Evolutionary conservation across 1,284 basidiomycete genomes (phyloP).

Genomic region (Paramarasmius palmivorus): DNA sequence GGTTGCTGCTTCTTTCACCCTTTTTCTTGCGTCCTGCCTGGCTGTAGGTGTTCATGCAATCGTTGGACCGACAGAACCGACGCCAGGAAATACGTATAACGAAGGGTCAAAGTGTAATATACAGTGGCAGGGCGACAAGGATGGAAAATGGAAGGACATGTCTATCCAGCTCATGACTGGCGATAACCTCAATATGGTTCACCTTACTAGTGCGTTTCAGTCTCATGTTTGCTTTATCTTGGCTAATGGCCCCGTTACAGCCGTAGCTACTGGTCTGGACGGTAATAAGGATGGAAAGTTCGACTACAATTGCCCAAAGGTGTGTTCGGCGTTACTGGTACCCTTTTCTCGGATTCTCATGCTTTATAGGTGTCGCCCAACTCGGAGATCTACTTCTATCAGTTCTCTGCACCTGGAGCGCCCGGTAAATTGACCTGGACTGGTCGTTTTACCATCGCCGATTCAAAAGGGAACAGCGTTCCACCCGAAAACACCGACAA

Average conservation of each 20-base stretch:
- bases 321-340: constrained; percentile 28
- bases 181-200: constrained; percentile 68
- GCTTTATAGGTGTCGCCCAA: constrained; percentile 59
- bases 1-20: too few species aligned
- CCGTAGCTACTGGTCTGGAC: constrained; percentile 52
- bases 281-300: constrained; percentile 61
- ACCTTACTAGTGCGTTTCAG: constrained; percentile 57
- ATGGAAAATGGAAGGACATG: constrained; percentile 61
- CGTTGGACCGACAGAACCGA: constrained; percentile 52
- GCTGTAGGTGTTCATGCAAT: constrained; percentile 53
- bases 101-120: constrained; percentile 56
- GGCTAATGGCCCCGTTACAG: constrained; percentile 28
- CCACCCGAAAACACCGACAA: background rate
- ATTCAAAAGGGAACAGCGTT: constrained; percentile 36
- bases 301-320: constrained; percentile 68
- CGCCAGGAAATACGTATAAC: constrained; percentile 54
- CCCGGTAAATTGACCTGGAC: constrained; percentile 68
- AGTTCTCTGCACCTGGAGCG: constrained; percentile 53
- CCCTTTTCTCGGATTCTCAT: constrained; percentile 4
- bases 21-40: too few species aligned
- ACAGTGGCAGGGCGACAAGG: constrained; percentile 54
- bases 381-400: constrained; percentile 80
- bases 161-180: constrained; percentile 81
- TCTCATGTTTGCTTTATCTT: background rate
- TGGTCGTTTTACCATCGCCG: constrained; percentile 77